Conservation (phyloP, 1,139 yeast species). For the Meyerozyma smithsonii region DNA sequence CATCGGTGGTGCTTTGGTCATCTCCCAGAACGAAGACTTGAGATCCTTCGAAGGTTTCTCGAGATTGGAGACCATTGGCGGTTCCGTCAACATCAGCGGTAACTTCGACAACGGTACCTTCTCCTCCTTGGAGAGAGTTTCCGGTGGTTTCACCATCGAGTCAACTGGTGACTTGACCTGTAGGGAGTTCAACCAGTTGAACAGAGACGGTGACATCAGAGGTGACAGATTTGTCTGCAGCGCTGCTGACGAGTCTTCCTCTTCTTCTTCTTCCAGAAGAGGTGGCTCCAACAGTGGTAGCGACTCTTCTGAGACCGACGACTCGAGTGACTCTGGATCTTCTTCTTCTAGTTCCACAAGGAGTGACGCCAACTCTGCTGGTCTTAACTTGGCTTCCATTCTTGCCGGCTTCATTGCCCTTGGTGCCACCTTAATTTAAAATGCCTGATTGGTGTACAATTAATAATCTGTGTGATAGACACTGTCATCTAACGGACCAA, state of each 20-base stretch:
- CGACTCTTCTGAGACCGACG: constrained; percentile 21
- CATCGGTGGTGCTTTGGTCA: constrained; percentile 84
- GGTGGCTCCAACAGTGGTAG: constrained; percentile 22
- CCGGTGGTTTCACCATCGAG: constrained; percentile 87
- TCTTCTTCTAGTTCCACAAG: constrained; percentile 20
- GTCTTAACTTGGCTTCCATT: constrained; percentile 45
- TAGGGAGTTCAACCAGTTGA: constrained; percentile 62
- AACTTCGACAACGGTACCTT: constrained; percentile 75
- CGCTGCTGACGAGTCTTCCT: constrained; percentile 60
- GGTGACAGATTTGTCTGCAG: constrained; percentile 87
- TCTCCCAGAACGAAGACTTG: constrained; percentile 78
- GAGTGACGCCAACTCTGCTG: constrained; percentile 26
- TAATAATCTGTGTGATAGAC: constrained; percentile 2
- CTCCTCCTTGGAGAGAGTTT: constrained; percentile 65
- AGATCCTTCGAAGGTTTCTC: constrained; percentile 68
- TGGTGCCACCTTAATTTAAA: constrained; percentile 61
- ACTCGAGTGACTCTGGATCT: constrained; percentile 21
- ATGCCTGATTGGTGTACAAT: constrained; percentile 1
- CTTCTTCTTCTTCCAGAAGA: constrained; percentile 43
- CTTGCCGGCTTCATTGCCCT: constrained; percentile 59
- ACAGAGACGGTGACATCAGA: constrained; percentile 71
- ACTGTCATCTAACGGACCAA: background rate
- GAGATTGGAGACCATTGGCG: constrained; percentile 68
- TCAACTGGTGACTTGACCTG: constrained; percentile 78
- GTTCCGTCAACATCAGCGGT: constrained; percentile 83